Conservation (phyloP, 2,329 filamentous ascomycete genomes). For the Diaporthe sp. region DNA sequence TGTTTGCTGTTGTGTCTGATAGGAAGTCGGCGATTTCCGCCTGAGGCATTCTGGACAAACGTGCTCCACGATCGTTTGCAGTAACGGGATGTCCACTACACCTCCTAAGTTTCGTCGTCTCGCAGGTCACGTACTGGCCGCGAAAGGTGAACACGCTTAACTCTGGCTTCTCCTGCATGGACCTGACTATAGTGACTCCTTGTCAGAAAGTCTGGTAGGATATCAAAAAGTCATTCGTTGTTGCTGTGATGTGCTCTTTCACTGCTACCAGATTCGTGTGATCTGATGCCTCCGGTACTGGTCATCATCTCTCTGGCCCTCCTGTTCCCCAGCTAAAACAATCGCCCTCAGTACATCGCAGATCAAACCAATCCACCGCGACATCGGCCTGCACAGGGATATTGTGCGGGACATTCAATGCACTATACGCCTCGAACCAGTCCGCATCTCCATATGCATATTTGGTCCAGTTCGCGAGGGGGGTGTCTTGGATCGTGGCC, state of each 20-base stretch:
- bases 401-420: slow-evolving; percentile 55
- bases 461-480: slow-evolving; percentile 54
- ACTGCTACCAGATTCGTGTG: not conserved
- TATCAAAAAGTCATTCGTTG: not conserved
- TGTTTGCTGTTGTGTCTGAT: not conserved
- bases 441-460: slow-evolving; percentile 51
- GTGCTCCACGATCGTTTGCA: not conserved
- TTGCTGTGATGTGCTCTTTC: not conserved
- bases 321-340: slow-evolving; percentile 57
- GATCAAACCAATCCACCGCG: slow-evolving; percentile 55
- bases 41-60: not conserved
- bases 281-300: not conserved
- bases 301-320: not conserved
- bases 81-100: not conserved
- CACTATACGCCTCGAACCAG: slow-evolving; percentile 58
- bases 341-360: slow-evolving; percentile 49
- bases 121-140: no score
- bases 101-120: not conserved
- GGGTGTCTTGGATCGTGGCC: slow-evolving; percentile 49
- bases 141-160: not conserved
- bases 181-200: not conserved
- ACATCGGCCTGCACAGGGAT: slow-evolving; percentile 55
- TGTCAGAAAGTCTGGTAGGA: not conserved
- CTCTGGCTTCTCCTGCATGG: not conserved
- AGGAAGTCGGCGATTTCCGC: slow-evolving; percentile 11